Evolutionary conservation across 495 filamentous ascomycete species (phyloP), one percentile per base, ranked within the genome.

Genomic region (Aspergillus ellipticus): DNA sequence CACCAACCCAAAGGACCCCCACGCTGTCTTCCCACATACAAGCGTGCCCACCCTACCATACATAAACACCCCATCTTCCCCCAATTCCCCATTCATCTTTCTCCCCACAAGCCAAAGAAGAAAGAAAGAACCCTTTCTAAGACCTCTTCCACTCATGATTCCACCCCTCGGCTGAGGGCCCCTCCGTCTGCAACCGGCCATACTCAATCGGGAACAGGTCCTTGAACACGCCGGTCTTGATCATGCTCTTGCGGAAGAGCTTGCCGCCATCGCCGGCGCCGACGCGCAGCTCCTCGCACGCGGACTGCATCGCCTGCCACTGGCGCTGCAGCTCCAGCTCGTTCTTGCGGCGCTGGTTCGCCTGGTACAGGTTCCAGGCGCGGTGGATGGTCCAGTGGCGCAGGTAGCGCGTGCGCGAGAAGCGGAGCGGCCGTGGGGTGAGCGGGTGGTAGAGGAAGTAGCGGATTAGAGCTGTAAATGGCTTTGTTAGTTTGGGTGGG

Each of bases 351-450:
- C 84, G 84, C 69, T 83, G 78, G 62, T 86, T 75, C 51, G 82
- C 77, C 61, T 83, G 82, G 74, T 84, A 84, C 42, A 96, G 71
- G 56, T 88, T 77, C 88, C 90, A 97, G 19, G 92, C 94, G 61
- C 94, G 91, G 76, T 97, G 92, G 77, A 99, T 97, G 50, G 94
- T 96, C 94, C 95, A 99, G 78, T 99, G 94, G 21, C 94, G 89
- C 60, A 97, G 86, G 75, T 83, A 82, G 52, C 94, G 88, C 75
- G 87, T 88, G 59, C 92, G 90, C 22, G 84, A 89, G 80, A 96
- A 87, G 57, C 89, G 84, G 59, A 97, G 82, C 2, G 92, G 91
- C 2, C 89, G 85, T 0, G 89, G 89, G 21, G 82, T 85, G 43
- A 78, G 69, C 33, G 83, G 81, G 69, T 89, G 85, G 52, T 70